These are phyloP conservation scores for Waitea zeae DNA, from an alignment of 1,284 basidiomycete species.

Conservation along the genomic window DNA sequence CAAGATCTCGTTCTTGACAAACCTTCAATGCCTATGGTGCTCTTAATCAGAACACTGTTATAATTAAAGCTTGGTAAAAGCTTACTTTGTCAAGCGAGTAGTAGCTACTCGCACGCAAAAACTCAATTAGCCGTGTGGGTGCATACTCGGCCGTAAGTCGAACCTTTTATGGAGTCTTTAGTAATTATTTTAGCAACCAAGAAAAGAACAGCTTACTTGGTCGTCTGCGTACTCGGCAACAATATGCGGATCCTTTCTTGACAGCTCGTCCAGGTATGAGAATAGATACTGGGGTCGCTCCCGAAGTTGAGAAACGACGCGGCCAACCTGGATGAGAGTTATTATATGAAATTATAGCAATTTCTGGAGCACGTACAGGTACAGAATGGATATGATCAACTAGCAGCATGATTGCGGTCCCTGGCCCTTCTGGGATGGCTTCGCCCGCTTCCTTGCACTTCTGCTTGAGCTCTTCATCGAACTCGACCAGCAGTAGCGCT, in stretches of 20 bases:
- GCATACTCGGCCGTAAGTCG: constrained; percentile 87
- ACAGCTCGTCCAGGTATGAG: constrained; percentile 85
- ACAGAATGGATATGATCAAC: constrained; percentile 95
- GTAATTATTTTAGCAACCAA: background rate
- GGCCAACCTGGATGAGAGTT: constrained; percentile 39
- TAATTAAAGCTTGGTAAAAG: background rate
- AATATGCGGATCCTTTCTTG: constrained; percentile 73
- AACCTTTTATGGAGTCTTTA: constrained; percentile 27
- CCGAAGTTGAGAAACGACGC: constrained; percentile 81
- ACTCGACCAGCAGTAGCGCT: constrained; percentile 81
- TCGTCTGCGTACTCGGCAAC: constrained; percentile 72
- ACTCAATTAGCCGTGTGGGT: constrained; percentile 67
- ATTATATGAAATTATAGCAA: constrained; percentile 1
- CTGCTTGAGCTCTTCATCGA: constrained; percentile 77
- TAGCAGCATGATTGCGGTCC: constrained; percentile 71
- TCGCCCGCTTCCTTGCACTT: constrained; percentile 28
- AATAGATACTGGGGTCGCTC: constrained; percentile 72
- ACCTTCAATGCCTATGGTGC: constrained; percentile 63
- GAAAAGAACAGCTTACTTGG: constrained; percentile 29
- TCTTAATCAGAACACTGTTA: constrained; percentile 1
- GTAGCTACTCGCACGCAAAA: constrained; percentile 80
- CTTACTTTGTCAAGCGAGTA: constrained; percentile 78
- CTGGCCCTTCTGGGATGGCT: constrained; percentile 21
- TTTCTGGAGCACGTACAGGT: constrained; percentile 38
- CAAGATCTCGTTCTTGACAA: constrained; percentile 74